Base-by-base conservation (phyloP, 176 grass and related monocot genomes). In the Zizania latifolia region DNA sequence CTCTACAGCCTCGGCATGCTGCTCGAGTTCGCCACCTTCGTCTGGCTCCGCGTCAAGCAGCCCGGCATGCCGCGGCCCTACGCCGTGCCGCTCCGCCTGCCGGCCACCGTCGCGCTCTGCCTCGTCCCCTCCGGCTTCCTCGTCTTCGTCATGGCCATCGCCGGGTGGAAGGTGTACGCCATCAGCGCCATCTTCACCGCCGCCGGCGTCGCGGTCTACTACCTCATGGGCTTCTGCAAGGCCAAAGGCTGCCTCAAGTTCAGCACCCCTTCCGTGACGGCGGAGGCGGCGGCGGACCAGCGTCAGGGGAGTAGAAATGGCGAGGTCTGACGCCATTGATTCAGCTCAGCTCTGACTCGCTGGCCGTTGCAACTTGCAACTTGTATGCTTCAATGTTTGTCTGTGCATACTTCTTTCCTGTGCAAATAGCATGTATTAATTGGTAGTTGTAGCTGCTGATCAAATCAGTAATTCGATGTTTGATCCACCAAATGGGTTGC, bases 1-100 rank as follows among this genome's bases (percentile, higher is more conserved):
- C 87, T 97, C 72, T 97, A 97, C 85, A 86, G 84, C 81, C 88
- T 97, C 0, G 90, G 93, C 10, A 97, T 97, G 93, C 88, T 97
- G 51, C 83, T 97, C 65, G 93, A 97, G 80, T 97, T 97, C 69
- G 82, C 87, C 43, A 57, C 90, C 41, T 97, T 97, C 85, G 24
- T 97, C 46, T 84, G 85, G 79, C 85, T 97, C 53, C 76, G 93
- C 5, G 43, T 63, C 58, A 90, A 77, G 69, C 77, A 55, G 1
- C 83, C 90, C 0, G 83, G 54, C 2, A 26, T 97, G 51, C 0
- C 73, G 1, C 77, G 93, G 0, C 93, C 93, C 2, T 97, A 91
- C 71, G 68, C 77, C 26, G 86, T 97, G 16, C 93, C 93, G 0
- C 10, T 82, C 26, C 56, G 65, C 1, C 43, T 93, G 2, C 74